Base-by-base conservation (phyloP, 345 rosid genomes). In the Linum usitatissimum region DNA sequence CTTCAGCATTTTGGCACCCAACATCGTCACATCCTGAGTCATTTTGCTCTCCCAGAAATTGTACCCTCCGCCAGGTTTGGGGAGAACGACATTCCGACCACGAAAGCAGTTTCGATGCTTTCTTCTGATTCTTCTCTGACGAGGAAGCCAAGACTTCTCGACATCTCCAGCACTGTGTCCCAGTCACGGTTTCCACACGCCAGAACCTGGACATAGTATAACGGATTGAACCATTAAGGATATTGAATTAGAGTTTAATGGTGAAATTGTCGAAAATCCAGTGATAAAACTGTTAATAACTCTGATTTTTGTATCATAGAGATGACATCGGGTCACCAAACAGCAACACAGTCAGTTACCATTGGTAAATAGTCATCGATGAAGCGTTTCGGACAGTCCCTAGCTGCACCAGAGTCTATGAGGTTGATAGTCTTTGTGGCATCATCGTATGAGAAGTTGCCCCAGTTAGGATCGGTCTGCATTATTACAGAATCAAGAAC, bases 381-480 rank as follows among this genome's bases (percentile, higher is more conserved):
- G 62, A 93, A 93, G 42, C 71, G 62, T 78, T 83, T 90, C 18
- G 96, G 91, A 76, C 74, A 93, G 71, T 83, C 90, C 38, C 96
- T 84, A 15, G 99, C 89, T 64, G 99, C 99, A 73, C 99, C 99
- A 9, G 90, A 90, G 75, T 93, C 97, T 0, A 93, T 87, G 67
- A 93, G 96, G 79, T 87, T 90, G 60, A 90, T 73, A 57, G 79
- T 85, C 64, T 72, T 79, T 61, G 88, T 78, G 59, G 79, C 63
- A 65, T 82, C 92, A 8, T 93, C 75, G 64, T 79, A 90, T 70
- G 90, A 79, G 84, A 93, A 90, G 71, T 90, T 93, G 60, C 99
- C 64, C 99, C 99, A 93, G 69, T 90, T 93, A 59, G 99, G 99
- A 76, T 93, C 99, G 0, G 99, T 93, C 84, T 90, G 90, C 76